Evolutionary conservation across 2,329 filamentous ascomycete species (phyloP).

Genomic region (Lachnellula subtilissima): DNA sequence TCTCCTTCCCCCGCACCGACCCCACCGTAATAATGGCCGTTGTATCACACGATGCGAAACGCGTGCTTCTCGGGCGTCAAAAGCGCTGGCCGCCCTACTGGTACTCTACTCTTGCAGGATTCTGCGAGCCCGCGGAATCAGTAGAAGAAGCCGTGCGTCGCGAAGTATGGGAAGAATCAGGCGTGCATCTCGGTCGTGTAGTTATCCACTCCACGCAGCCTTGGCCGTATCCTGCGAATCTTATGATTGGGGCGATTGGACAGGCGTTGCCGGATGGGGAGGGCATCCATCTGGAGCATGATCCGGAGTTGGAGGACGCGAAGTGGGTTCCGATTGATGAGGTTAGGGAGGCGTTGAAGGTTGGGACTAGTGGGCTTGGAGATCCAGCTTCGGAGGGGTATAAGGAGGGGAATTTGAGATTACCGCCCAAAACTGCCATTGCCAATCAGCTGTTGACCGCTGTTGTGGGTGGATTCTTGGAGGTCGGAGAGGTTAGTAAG

Average conservation of each 20-base stretch:
- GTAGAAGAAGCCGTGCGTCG: constrained; percentile 79
- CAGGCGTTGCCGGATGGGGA: constrained; percentile 80
- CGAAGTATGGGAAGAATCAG: constrained; percentile 83
- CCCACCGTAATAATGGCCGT: constrained; percentile 90
- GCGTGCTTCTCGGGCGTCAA: constrained; percentile 70
- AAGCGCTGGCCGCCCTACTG: constrained; percentile 78
- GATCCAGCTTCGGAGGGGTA: constrained; percentile 61
- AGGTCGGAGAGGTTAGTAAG: constrained; percentile 7
- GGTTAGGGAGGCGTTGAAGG: constrained; percentile 65
- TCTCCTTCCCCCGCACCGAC: constrained; percentile 84
- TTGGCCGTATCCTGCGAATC: constrained; percentile 78
- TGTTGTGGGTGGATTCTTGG: constrained; percentile 70
- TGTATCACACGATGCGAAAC: constrained; percentile 70
- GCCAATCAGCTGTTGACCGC: constrained; percentile 82
- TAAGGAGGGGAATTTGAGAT: constrained; percentile 68
- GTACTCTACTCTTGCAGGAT: constrained; percentile 86
- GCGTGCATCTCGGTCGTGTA: constrained; percentile 70
- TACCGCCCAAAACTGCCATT: constrained; percentile 86
- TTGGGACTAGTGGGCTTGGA: constrained; percentile 63
- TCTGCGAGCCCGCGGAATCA: constrained; percentile 79
- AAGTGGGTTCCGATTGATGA: constrained; percentile 84
- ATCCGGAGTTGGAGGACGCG: constrained; percentile 85
- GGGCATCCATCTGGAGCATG: constrained; percentile 75
- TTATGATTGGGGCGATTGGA: constrained; percentile 85
- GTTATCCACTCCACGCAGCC: constrained; percentile 80